phyloP scores from a whole-genome alignment of 2,329 filamentous ascomycete genomes.

The Sporothrix mexicana region DNA sequence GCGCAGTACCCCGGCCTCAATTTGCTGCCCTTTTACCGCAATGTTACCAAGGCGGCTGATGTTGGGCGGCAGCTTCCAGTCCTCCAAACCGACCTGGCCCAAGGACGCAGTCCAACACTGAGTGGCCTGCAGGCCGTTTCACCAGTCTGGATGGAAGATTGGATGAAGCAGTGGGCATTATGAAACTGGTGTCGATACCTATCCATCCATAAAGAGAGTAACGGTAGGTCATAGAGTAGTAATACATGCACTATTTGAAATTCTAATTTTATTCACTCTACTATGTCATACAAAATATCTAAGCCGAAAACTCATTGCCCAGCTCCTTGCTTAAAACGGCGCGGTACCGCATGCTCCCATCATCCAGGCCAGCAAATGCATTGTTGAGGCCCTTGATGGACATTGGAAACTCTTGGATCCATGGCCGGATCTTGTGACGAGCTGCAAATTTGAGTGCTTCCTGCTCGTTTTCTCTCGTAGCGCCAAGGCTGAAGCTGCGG shows the following conservation, averaged over 20 bases:
- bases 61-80: neutral
- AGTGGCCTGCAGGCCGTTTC: neutral
- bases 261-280: neutral
- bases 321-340: constrained; percentile 15
- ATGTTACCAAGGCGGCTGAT: neutral
- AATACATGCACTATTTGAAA: neutral
- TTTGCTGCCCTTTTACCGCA: neutral
- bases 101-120: neutral
- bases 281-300: neutral
- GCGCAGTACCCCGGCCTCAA: neutral
- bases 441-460: constrained; percentile 66
- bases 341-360: constrained; percentile 19
- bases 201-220: too few relatives aligned
- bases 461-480: constrained; percentile 44
- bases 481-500: neutral
- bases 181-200: neutral
- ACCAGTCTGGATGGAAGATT: neutral
- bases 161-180: neutral
- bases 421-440: constrained; percentile 62
- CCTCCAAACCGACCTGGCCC: neutral
- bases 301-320: constrained; percentile 3
- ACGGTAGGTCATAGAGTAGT: too few relatives aligned
- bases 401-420: constrained; percentile 62
- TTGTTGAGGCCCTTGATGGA: constrained; percentile 36
- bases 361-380: neutral